Evolutionary conservation across 768 basidiomycete species (phyloP), one percentile per base, ranked within the genome.

Genomic region (Tricholoma sp.): DNA sequence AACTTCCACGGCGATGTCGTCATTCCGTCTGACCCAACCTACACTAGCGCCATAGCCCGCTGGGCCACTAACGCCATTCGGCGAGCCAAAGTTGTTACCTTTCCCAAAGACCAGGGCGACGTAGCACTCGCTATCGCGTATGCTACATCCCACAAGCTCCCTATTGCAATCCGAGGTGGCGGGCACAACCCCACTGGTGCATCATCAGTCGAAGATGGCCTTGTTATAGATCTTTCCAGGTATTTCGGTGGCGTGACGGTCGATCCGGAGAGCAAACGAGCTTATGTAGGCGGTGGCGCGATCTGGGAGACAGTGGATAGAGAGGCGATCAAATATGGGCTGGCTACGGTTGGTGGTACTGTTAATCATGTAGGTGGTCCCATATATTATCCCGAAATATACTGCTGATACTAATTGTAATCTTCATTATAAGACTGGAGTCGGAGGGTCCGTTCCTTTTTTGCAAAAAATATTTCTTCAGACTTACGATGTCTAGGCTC

Each of bases 291-390:
- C 2, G 77, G 76, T 12, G 77, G 77, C 10, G 67, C 74, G 0
- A 53, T 69, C 6, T 75, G 76, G 74, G 62, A 56, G 12, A 61
- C 66, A 10, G 73, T 78, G 28, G 76, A 78, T 44, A 65, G 68
- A 31, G 69, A 61, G 6, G 66, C 73, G 4, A 70, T 71, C 7
- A 50, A 69, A 54, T 59, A 75, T 55, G 74, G 75, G 3, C 59
- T 76, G n/a, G 76, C 74, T 1, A 68, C 71, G 3, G 72, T 76
- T n/a, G 73, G 61, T 29, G 73, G 71, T 8, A 70, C 69, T 6
- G 73, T 80, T 10, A 80, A 78, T 56, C 77, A 78, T 67, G 79
- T 80, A 61, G 37, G 79, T 52, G 24, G 66, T 4, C 45, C 50
- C 17, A 52, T 13, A 47, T n/a, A 36, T 56, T 57, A 15, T 17